Conservation (phyloP, 805 yeast genomes). For the Candida incommunis region DNA sequence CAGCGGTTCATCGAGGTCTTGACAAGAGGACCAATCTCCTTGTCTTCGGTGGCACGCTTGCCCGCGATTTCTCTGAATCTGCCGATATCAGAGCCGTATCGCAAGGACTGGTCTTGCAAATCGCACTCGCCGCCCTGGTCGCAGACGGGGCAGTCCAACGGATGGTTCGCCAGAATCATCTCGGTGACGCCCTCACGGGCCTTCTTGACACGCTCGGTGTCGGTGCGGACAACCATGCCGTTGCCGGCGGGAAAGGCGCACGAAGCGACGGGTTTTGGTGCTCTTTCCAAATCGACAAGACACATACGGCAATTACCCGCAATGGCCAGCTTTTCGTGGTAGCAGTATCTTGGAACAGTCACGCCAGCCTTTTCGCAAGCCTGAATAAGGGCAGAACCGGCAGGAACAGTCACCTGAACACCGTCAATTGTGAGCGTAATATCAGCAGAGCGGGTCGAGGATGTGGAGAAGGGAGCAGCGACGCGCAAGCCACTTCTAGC, state of each 20-base stretch:
- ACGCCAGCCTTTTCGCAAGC: conserved; percentile 90
- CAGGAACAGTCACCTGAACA: conserved; percentile 60
- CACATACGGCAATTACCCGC: conserved; percentile 95
- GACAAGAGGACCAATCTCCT: conserved; percentile 78
- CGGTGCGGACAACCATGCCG: conserved; percentile 78
- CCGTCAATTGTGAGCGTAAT: conserved; percentile 53
- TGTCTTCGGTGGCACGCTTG: conserved; percentile 81
- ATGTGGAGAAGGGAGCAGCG: conserved; percentile 23
- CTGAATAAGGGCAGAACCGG: conserved; percentile 78
- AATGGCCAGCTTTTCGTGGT: conserved; percentile 78
- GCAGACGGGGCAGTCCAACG: conserved; percentile 83
- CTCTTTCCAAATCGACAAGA: conserved; percentile 75
- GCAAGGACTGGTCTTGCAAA: conserved; percentile 71
- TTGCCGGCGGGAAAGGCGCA: conserved; percentile 87
- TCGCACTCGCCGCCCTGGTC: conserved; percentile 95
- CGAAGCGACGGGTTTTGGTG: conserved; percentile 81
- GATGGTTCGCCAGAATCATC: conserved; percentile 77
- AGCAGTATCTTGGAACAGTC: conserved; percentile 77
- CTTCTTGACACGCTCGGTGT: conserved; percentile 61
- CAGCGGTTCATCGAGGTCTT: conserved; percentile 88
- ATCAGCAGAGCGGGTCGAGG: conserved; percentile 31
- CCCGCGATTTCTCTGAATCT: conserved; percentile 71
- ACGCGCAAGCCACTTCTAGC: too few species aligned
- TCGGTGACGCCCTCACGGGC: conserved; percentile 87
- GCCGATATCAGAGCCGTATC: conserved; percentile 80